Evolutionary conservation across 176 grass and related monocot genomes (phyloP).

Genomic region (Carex kokanica): DNA sequence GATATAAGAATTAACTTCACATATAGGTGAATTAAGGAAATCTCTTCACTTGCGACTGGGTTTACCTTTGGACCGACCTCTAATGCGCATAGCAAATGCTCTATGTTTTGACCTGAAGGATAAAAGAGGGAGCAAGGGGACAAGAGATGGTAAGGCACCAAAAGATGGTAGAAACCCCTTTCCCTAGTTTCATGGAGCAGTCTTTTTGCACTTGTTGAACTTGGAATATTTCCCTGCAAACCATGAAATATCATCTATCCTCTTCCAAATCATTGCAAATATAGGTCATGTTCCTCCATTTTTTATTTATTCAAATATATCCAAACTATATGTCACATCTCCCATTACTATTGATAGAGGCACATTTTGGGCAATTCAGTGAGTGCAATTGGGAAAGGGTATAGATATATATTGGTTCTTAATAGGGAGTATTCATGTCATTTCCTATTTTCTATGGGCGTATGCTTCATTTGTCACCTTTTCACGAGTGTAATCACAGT

Average conservation of each 20-base stretch:
- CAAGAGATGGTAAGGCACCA: constrained; percentile 11
- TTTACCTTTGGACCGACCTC: constrained; percentile 80
- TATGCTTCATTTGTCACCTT: background rate
- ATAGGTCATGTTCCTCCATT: background rate
- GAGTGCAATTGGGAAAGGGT: background rate
- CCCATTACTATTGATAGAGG: background rate
- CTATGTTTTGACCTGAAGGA: constrained; percentile 42
- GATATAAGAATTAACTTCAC: background rate
- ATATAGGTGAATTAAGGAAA: constrained; percentile 73
- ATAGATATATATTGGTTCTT: background rate
- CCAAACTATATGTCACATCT: background rate
- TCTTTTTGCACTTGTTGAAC: background rate
- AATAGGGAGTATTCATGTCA: background rate
- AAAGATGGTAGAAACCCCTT: background rate
- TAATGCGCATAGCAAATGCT: constrained; percentile 73
- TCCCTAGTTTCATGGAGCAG: constrained; percentile 5
- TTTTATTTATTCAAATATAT: background rate
- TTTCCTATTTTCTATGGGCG: background rate
- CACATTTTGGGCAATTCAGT: background rate
- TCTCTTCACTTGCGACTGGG: constrained; percentile 72
- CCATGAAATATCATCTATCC: background rate
- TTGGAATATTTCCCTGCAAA: background rate
- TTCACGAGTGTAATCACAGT: background rate
- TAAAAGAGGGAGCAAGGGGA: constrained; percentile 28
- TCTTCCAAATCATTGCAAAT: background rate